Conservation (phyloP, 2,329 filamentous ascomycete genomes). For the Whalleya microplaca region DNA sequence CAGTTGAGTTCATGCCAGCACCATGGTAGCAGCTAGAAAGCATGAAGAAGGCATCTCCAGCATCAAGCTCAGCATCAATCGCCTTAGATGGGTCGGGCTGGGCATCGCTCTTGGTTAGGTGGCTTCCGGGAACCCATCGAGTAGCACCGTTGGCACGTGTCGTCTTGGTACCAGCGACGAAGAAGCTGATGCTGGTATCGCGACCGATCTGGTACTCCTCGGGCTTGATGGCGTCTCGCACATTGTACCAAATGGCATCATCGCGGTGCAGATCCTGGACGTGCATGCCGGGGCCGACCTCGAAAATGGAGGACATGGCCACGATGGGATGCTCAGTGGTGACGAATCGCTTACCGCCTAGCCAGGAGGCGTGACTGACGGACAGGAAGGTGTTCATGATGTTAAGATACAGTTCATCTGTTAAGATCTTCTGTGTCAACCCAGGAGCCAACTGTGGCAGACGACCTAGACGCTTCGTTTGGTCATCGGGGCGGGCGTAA, state of each 20-base stretch:
- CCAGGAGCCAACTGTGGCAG: not conserved
- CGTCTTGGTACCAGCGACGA: slow-evolving; percentile 38
- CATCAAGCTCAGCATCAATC: slow-evolving; percentile 25
- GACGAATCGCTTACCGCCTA: slow-evolving; percentile 1
- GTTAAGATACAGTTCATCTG: slow-evolving; percentile 1
- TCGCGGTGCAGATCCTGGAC: slow-evolving; percentile 32
- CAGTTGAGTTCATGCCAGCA: slow-evolving; percentile 31
- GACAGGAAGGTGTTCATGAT: slow-evolving; percentile 7
- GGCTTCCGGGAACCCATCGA: slow-evolving; percentile 41
- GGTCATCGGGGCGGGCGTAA: slow-evolving; percentile 5
- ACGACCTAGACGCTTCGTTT: slow-evolving; percentile 4
- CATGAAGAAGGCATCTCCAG: slow-evolving; percentile 30
- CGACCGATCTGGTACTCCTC: not conserved
- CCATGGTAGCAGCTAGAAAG: slow-evolving; percentile 32
- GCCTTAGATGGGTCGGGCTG: slow-evolving; percentile 23
- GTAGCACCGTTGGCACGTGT: slow-evolving; percentile 42
- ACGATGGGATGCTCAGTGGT: slow-evolving; percentile 3
- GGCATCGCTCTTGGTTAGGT: slow-evolving; percentile 37
- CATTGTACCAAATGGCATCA: slow-evolving; percentile 32
- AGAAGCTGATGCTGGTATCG: slow-evolving; percentile 36
- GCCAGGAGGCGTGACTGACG: slow-evolving; percentile 3
- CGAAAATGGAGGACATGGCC: slow-evolving; percentile 25
- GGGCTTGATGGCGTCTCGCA: slow-evolving; percentile 13
- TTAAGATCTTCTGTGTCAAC: slow-evolving; percentile 8
- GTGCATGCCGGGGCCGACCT: slow-evolving; percentile 25